Percentiles rank a stretch among this genome's conserved stretches.
Conservation (phyloP, 305 asterid species). For the Plantago coronopus region DNA sequence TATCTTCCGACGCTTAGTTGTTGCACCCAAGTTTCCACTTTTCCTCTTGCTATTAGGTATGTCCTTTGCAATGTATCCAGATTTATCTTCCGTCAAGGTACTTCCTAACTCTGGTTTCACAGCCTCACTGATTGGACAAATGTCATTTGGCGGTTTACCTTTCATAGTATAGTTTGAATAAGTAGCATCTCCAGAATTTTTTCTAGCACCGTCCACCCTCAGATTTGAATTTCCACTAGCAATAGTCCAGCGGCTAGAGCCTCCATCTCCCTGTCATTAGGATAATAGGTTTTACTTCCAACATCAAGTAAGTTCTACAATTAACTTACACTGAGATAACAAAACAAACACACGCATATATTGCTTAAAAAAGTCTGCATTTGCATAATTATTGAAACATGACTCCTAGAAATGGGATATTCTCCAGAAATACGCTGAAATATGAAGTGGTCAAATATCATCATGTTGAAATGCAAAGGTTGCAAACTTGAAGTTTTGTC, state of each 20-base stretch:
- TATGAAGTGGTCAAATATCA: too few species aligned
- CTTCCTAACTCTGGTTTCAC: slow-evolving; percentile 31
- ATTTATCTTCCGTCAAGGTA: slow-evolving; percentile 30
- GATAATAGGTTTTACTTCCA: slow-evolving; percentile 15
- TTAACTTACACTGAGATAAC: slow-evolving; percentile 6
- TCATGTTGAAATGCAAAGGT: too few species aligned
- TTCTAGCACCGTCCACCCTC: slow-evolving; percentile 39
- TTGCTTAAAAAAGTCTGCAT: background rate
- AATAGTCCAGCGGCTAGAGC: slow-evolving; percentile 14
- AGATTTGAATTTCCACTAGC: slow-evolving; percentile 32
- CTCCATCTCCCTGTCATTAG: slow-evolving; percentile 61
- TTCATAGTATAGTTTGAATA: slow-evolving; percentile 29
- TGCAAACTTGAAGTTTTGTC: too few species aligned
- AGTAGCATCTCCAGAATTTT: slow-evolving; percentile 31
- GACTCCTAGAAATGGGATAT: background rate
- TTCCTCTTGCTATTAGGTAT: slow-evolving; percentile 56
- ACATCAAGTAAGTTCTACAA: slow-evolving; percentile 14
- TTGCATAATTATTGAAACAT: background rate
- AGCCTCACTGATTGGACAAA: slow-evolving; percentile 27
- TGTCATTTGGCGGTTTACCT: slow-evolving; percentile 39
- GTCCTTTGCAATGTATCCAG: slow-evolving; percentile 39
- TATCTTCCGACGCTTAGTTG: slow-evolving; percentile 57
- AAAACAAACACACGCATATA: background rate
- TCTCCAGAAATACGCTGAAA: background rate
- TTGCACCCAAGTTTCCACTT: slow-evolving; percentile 49